Percentiles rank a stretch among this genome's conserved stretches.
These are phyloP conservation scores for Colletotrichum lentis DNA, from an alignment of 2,329 filamentous ascomycete genomes.

Conservation along the genomic window DNA sequence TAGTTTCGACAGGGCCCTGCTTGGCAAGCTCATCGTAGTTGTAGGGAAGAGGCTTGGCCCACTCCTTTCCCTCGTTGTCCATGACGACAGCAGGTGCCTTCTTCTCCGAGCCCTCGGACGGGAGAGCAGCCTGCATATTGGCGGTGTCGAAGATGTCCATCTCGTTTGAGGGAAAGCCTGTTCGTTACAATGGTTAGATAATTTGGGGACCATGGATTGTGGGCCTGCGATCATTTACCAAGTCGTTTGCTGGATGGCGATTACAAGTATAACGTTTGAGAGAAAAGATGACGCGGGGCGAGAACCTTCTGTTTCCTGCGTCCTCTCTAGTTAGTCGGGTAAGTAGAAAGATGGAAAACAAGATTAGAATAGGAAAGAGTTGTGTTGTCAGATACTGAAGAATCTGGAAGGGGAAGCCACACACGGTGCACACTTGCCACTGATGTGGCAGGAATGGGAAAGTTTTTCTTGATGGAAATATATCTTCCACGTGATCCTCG, in stretches of 20 bases:
- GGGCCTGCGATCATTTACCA: not conserved
- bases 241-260: not conserved
- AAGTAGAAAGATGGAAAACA: not conserved
- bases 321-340: not conserved
- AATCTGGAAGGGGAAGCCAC: not conserved
- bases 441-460: not conserved
- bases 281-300: not conserved
- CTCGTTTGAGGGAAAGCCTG: not conserved
- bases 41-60: slow-evolving; percentile 56
- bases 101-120: slow-evolving; percentile 40
- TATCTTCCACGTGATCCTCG: not conserved
- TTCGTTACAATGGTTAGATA: not conserved
- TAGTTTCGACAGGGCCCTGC: slow-evolving; percentile 27
- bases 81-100: slow-evolving; percentile 40
- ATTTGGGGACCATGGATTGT: too few relatives aligned
- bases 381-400: not conserved
- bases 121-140: slow-evolving; percentile 47
- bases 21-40: slow-evolving; percentile 55
- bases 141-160: slow-evolving; percentile 25
- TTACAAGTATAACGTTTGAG: not conserved
- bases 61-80: slow-evolving; percentile 47
- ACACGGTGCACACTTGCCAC: not conserved
- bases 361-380: not conserved
- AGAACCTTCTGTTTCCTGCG: not conserved
- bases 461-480: not conserved